Percentiles rank a stretch among this genome's conserved stretches.
Evolutionary conservation across 1,284 basidiomycete genomes (phyloP).

Genomic region (Sphaerobolus stellatus): DNA sequence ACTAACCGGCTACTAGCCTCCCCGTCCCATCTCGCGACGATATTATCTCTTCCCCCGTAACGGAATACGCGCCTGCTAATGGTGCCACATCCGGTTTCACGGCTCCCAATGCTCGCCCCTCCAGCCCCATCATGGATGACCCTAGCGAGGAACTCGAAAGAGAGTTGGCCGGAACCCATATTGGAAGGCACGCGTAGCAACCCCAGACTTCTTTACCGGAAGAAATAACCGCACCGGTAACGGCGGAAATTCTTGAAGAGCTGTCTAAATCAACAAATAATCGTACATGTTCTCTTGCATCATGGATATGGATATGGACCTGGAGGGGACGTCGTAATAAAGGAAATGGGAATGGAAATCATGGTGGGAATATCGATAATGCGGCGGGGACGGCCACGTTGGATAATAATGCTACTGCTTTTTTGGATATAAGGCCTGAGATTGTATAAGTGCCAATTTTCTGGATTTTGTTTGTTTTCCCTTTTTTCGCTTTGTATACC

Average conservation of each 20-base stretch:
- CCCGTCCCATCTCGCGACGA: conserved; percentile 78
- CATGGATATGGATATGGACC: neutral
- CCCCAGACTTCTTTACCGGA: no score
- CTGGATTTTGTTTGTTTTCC: no score
- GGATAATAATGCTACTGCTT: no score
- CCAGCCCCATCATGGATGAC: conserved; percentile 73
- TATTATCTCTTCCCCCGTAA: conserved; percentile 71
- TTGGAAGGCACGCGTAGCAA: no score
- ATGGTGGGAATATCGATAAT: no score
- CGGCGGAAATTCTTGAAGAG: no score
- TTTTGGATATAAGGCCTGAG: no score
- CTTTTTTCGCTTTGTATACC: no score
- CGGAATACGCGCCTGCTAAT: conserved; percentile 61
- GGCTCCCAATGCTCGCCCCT: conserved; percentile 37
- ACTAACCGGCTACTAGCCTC: conserved; percentile 42
- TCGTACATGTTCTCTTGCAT: neutral
- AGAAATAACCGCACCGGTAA: no score
- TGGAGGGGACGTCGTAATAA: neutral
- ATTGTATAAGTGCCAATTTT: no score
- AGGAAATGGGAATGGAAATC: neutral
- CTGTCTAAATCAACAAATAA: neutral
- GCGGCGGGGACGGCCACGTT: no score
- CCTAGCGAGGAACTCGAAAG: conserved; percentile 85
- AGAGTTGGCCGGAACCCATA: conserved; percentile 65
- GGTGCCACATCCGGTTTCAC: conserved; percentile 73